Conservation (phyloP, 2,329 filamentous ascomycete genomes). For the Sclerotinia glacialis region DNA sequence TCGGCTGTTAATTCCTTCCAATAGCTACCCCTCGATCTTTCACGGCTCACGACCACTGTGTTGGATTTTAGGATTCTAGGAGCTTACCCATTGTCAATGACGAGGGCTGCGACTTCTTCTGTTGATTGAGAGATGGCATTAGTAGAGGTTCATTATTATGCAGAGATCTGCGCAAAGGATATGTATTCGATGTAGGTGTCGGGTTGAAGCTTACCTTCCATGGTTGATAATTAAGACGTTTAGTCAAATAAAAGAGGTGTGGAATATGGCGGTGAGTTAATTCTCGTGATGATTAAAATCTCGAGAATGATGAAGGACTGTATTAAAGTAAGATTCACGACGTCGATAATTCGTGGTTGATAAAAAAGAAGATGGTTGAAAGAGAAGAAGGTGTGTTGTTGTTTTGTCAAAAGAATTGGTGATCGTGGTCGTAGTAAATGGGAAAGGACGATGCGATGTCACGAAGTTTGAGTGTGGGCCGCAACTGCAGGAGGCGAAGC, state of each 20-base stretch:
- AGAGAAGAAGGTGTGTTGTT: conserved; percentile 20
- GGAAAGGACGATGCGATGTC: conserved; percentile 23
- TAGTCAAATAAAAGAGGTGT: conserved; percentile 32
- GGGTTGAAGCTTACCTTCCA: conserved; percentile 42
- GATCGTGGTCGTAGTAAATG: conserved; percentile 25
- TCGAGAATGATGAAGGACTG: conserved; percentile 17
- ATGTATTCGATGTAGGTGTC: background rate
- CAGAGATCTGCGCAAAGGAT: conserved; percentile 28
- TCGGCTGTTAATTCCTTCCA: conserved; percentile 16
- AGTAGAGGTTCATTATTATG: conserved; percentile 30
- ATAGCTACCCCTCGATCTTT: conserved; percentile 31
- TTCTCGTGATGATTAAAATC: conserved; percentile 20
- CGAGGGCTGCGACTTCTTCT: conserved; percentile 99
- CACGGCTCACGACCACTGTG: conserved; percentile 21
- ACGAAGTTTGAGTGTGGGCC: conserved; percentile 23
- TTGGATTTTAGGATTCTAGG: conserved; percentile 33
- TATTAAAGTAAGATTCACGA: conserved; percentile 20
- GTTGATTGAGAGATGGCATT: conserved; percentile 41
- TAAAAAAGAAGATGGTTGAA: conserved; percentile 19
- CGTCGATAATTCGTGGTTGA: conserved; percentile 23
- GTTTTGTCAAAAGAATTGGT: conserved; percentile 23
- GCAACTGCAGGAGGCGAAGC: conserved; percentile 23
- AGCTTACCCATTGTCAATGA: conserved; percentile 99
- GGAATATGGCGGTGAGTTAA: conserved; percentile 20
- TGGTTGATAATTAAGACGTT: conserved; percentile 41